Evolutionary conservation across 768 basidiomycete species (phyloP).

Genomic region (Cystobasidium onofrii): DNA sequence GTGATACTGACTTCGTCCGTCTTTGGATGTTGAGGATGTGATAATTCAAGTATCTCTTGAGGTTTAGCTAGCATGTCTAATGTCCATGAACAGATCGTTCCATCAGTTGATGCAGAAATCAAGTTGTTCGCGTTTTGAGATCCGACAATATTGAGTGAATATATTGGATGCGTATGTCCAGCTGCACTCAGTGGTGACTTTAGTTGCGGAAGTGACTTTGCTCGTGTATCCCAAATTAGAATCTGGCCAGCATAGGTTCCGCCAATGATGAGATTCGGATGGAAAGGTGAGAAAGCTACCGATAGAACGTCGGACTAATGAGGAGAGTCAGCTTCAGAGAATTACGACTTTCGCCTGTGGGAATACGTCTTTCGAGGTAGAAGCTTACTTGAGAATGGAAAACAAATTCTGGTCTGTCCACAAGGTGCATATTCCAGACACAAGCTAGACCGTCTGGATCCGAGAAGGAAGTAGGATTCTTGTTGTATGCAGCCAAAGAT

Average conservation of each 20-base stretch:
- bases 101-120: constrained; percentile 93
- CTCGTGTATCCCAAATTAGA: constrained; percentile 93
- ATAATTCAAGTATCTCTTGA: constrained; percentile 90
- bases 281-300: constrained; percentile 93
- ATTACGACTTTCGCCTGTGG: constrained; percentile 19
- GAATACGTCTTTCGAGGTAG: too few relatives aligned
- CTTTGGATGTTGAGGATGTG: constrained; percentile 85
- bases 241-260: constrained; percentile 99
- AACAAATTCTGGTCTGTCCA: constrained; percentile 92
- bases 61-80: constrained; percentile 98
- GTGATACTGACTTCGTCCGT: constrained; percentile 95
- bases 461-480: constrained; percentile 82
- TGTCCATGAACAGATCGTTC: constrained; percentile 92
- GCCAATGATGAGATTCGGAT: constrained; percentile 92
- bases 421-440: constrained; percentile 91
- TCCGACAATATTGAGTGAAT: constrained; percentile 96
- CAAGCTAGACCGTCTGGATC: constrained; percentile 96
- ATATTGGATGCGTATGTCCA: constrained; percentile 96
- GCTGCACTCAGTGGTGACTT: constrained; percentile 94
- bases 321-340: constrained; percentile 15
- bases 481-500: constrained; percentile 92
- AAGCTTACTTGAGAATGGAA: constrained; percentile 86
- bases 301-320: constrained; percentile 96
- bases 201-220: constrained; percentile 76
- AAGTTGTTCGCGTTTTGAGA: constrained; percentile 98